Base-by-base conservation (phyloP, 2,329 filamentous ascomycete genomes). In the Nemania bipapillata region DNA sequence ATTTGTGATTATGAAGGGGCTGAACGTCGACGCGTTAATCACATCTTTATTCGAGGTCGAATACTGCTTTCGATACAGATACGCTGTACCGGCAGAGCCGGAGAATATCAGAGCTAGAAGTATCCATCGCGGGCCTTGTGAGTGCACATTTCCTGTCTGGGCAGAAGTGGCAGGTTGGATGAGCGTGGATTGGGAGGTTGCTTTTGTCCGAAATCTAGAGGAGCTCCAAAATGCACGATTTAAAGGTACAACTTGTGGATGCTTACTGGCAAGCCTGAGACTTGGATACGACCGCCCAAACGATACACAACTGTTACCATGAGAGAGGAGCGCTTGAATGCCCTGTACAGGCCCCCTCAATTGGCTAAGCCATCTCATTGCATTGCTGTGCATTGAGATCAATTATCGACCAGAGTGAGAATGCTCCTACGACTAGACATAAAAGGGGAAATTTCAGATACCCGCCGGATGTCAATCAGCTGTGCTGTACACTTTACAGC, bases 1-100 rank as follows among this genome's bases (percentile, higher is more conserved):
- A 28, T 83, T 79, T 17, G 86, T 83, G 70, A 96, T 86, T 28
- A 84, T 87, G 80, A 92, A 94, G 2, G 87, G 86, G 40, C 86
- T 86, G 79, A 93, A 94, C 26, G 82, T 85, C 64, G 83, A 81
- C 15, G 82, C 79, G 80, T 92, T 90, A 67, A 93, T 72, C 45
- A 71, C 66, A 50, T 69, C 66, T 37, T 65, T 68, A 30, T 72
- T 62, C 3, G 12, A n/a, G 26, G 60, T 50, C 11, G 22, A 22
- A 37, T 64, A 55, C 47, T 12, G 53, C 11, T 63, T 52, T 20
- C 64, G 55, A 11, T 59, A 68, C 6, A 32, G 52, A 64, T 68
- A 65, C 20, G 53, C 63, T 52, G 65, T n/a, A 24, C 62, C 66
- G 1, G 64, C 55, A 5, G 66, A 68, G 47, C 52, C 56, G 24